Conservation (phyloP, 768 basidiomycete species). For the Hysterangium stoloniferum region DNA sequence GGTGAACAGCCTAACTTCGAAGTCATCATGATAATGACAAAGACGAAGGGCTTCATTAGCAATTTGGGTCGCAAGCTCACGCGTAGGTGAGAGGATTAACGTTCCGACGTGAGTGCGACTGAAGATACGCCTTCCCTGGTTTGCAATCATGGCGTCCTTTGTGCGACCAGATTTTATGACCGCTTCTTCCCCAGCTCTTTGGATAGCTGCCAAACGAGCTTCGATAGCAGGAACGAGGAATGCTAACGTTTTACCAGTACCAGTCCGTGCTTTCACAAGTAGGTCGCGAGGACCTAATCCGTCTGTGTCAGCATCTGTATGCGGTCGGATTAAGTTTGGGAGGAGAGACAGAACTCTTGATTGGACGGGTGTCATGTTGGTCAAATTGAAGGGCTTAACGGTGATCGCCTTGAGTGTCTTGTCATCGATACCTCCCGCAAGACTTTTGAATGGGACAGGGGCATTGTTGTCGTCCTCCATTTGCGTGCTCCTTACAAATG, state of each 20-base stretch:
- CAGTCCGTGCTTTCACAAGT: constrained; percentile 81
- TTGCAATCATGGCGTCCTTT: constrained; percentile 24
- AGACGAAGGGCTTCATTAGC: constrained; percentile 73
- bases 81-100: constrained; percentile 81
- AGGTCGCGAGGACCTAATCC: constrained; percentile 45
- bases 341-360: constrained; percentile 68
- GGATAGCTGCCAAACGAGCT: constrained; percentile 55
- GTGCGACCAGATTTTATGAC: constrained; percentile 35
- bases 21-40: constrained; percentile 48
- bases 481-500: not conserved
- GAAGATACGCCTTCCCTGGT: constrained; percentile 29
- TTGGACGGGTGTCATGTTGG: constrained; percentile 76
- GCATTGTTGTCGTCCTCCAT: not conserved
- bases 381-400: constrained; percentile 54
- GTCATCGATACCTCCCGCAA: constrained; percentile 26
- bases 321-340: constrained; percentile 56
- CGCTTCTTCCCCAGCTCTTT: constrained; percentile 34
- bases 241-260: constrained; percentile 83
- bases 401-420: constrained; percentile 52
- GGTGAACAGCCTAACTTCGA: constrained; percentile 67
- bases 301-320: constrained; percentile 26
- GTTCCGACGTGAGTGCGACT: constrained; percentile 51
- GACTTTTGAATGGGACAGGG: constrained; percentile 22
- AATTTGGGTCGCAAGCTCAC: constrained; percentile 86
- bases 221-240: constrained; percentile 87